phyloP scores from a whole-genome alignment of 441 rosid species.

The Omphalea diandra region DNA sequence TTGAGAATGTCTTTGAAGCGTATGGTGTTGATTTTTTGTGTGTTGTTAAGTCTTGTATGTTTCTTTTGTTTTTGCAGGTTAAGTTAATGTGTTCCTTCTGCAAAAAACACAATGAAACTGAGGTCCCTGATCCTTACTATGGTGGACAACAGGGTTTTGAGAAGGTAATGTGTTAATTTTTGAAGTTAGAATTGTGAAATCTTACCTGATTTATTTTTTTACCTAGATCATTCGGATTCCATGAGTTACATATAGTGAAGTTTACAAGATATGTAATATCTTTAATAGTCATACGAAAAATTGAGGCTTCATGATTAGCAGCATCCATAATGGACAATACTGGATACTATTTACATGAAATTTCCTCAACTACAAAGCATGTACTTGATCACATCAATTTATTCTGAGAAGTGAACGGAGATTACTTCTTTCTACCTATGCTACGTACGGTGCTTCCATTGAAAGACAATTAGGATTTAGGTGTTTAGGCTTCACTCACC shows the following conservation, averaged over 20 bases:
- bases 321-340: background rate
- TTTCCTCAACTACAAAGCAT: background rate
- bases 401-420: conserved; percentile 5
- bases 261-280: background rate
- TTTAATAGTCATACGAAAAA: background rate
- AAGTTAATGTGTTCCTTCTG: conserved; percentile 71
- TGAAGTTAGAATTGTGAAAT: background rate
- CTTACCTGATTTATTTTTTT: background rate
- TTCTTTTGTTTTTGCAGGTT: conserved; percentile 46
- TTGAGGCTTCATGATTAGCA: background rate
- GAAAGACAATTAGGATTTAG: background rate
- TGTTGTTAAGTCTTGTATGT: background rate
- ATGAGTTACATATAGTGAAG: background rate
- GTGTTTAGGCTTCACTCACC: background rate
- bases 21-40: background rate
- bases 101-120: conserved; percentile 65
- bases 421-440: background rate
- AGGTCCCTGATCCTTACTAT: conserved; percentile 77
- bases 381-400: background rate
- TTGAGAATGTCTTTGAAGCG: background rate
- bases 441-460: background rate
- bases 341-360: background rate
- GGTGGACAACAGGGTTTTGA: conserved; percentile 83
- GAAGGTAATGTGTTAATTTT: conserved; percentile 45
- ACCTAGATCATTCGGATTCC: background rate